Base-by-base conservation (phyloP, 495 filamentous ascomycete species). In the Penicilliopsis zonata region DNA sequence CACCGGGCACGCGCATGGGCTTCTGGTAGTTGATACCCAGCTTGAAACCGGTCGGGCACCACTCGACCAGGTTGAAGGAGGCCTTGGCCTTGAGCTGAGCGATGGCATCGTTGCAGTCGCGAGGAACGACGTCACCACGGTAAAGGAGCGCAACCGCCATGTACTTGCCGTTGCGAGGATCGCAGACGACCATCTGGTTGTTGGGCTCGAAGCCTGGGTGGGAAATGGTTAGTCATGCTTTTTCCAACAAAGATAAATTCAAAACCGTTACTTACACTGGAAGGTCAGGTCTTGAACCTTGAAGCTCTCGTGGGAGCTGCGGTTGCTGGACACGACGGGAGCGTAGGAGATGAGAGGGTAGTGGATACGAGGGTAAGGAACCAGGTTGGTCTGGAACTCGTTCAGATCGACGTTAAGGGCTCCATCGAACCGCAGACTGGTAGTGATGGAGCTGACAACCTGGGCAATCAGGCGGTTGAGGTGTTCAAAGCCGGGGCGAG, bases 11-110 rank as follows among this genome's bases (percentile, higher is more conserved):
- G 33, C 76, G 69, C 40, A 78, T 63, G 25, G 85, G 85, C 64
- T 86, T 85, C 60, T 86, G 79, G 65, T 86, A 86, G 67, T 87
- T 88, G 69, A 93, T 92, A 43, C 85, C 85, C 33, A 93, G 67
- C 70, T 93, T 93, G 75, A 93, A 93, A 37, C 85, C 85, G 27
- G 85, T 93, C n/a, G 85, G 85, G 62, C 85, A 93, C 85, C 85
- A 93, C 55, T 93, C 85, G 33, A 93, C 85, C 36, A 92, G 68
- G 69, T 90, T 86, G 71, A 93, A 88, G 16, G 84, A 85, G 6
- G 74, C 46, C 68, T 85, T 87, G 46, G 84, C 77, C 66, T 93
- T 93, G 41, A 93, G 70, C 13, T 76, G 69, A 15, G 80, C 80
- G 32, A 88, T 76, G 18, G 85, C 85, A 26, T 75, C 71, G 42